Percentiles rank a stretch among this genome's conserved stretches.
phyloP scores from a whole-genome alignment of 192 early-diverging fungal genomes.

The Allomyces macrogynus region DNA sequence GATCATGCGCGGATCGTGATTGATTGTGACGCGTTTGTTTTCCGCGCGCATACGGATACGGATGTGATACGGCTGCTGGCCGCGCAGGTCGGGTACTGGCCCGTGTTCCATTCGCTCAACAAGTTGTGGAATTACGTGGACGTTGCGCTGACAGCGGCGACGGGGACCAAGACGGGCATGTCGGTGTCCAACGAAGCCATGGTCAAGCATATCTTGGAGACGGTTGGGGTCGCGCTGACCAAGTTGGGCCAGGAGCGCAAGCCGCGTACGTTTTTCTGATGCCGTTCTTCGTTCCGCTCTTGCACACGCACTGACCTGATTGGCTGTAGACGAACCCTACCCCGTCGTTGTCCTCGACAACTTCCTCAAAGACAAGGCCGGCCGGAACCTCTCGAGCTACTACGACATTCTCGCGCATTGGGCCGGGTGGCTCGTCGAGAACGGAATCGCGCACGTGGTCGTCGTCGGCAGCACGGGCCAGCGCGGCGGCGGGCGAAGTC shows the following conservation, averaged over 20 bases:
- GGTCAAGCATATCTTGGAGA: neutral
- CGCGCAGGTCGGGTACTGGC: neutral
- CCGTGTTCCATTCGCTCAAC: neutral
- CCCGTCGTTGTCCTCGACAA: neutral
- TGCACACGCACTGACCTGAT: too few relatives aligned
- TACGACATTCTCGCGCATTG: neutral
- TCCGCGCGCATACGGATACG: neutral
- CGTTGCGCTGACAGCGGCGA: neutral
- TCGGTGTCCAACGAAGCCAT: neutral
- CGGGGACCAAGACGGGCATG: neutral
- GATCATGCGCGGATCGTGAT: neutral
- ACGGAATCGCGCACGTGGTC: neutral
- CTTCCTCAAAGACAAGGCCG: neutral
- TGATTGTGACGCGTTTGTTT: neutral
- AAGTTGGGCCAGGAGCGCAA: neutral
- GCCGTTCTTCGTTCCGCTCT: too few relatives aligned
- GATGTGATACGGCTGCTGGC: neutral
- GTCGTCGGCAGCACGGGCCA: neutral
- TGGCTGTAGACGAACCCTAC: neutral
- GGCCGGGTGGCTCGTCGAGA: neutral
- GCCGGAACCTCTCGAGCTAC: neutral
- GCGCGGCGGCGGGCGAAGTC: constrained; percentile 1
- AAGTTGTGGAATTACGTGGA: neutral
- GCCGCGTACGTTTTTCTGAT: too few relatives aligned
- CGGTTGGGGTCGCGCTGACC: neutral